These are phyloP conservation scores for Arthrobotrys iridis DNA, from an alignment of 2,329 filamentous ascomycete genomes.

Conservation along the genomic window DNA sequence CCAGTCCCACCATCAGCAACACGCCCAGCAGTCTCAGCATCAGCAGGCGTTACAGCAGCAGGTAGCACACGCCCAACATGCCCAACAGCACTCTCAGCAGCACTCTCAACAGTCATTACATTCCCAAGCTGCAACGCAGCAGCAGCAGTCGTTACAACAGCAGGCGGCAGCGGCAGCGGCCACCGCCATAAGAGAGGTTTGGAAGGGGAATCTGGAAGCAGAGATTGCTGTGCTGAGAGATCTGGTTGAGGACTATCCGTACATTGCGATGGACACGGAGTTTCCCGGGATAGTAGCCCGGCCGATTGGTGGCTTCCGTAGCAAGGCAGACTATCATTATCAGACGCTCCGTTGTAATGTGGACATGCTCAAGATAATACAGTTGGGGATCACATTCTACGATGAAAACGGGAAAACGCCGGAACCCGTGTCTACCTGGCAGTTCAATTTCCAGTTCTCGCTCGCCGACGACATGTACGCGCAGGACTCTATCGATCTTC, in stretches of 20 bases:
- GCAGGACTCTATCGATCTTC: conserved; percentile 89
- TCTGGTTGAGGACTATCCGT: conserved; percentile 88
- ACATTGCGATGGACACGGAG: conserved; percentile 98
- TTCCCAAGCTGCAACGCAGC: conserved; percentile 44
- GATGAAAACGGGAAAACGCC: conserved; percentile 83
- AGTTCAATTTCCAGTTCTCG: conserved; percentile 98
- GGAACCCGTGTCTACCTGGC: conserved; percentile 82
- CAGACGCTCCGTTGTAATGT: conserved; percentile 97
- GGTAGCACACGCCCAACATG: conserved; percentile 52
- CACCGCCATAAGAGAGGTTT: conserved; percentile 84
- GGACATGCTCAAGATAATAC: conserved; percentile 95
- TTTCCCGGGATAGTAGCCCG: conserved; percentile 97
- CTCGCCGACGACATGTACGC: conserved; percentile 98
- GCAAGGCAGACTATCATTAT: conserved; percentile 98
- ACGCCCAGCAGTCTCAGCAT: conserved; percentile 69
- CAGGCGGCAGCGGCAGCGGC: conserved; percentile 64
- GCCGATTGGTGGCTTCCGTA: conserved; percentile 92
- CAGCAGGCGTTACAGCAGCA: conserved; percentile 62
- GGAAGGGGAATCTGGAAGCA: conserved; percentile 88
- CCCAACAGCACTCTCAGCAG: conserved; percentile 58
- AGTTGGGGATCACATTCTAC: conserved; percentile 94
- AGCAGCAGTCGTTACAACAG: conserved; percentile 63
- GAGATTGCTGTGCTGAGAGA: conserved; percentile 87
- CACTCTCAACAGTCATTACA: conserved; percentile 62
- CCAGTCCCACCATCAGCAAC: conserved; percentile 62